Base-by-base conservation (phyloP, 768 basidiomycete genomes). In the Asterophora parasitica region DNA sequence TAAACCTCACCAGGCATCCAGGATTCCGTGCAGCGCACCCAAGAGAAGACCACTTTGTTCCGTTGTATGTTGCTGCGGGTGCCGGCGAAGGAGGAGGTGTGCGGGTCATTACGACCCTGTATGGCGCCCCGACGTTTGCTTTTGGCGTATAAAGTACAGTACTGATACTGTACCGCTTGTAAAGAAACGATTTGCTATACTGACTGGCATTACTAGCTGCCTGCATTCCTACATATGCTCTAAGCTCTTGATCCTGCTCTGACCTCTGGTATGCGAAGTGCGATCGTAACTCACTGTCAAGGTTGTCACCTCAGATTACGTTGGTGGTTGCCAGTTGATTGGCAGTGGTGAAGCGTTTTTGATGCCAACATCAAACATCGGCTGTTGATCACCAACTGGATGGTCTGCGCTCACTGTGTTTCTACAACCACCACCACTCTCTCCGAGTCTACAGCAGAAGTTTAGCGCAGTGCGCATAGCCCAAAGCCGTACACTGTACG, bases 41-140 rank as follows among this genome's bases (percentile, higher is more conserved):
- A 1, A 74, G 84, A 2, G 81, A 82, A 53, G n/a, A n/a, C n/a
- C 89, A 92, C 58, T 88, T 92, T 57, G 71, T 91, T 12, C 89
- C 90, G 8, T 52, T 92, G 12, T 88, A 89, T 60, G 72, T 90
- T 34, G 86, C 83, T 3, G 83, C 80, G 2, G 88, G 85, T 3
- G 88, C 85, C 7, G 83, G 81, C 7, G 83, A 79, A 35, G 72
- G 70, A 5, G 81, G 78, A 1, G 65, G 70, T 28, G 73, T 72
- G 7, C 68, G 63, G 56, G 68, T 82, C 8, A 46, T 87, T 20
- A 65, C 69, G 30, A 77, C 74, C 27, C 55, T 77, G 43, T 81
- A 81, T 55, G 83, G 82, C 4, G 69, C 75, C 13, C 75, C 78
- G n/a, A 81, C 84, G 12, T 69, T 84, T 52, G 83, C 80, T 34